Evolutionary conservation across 345 rosid species (phyloP).

Genomic region (Eucalyptus brandiana): DNA sequence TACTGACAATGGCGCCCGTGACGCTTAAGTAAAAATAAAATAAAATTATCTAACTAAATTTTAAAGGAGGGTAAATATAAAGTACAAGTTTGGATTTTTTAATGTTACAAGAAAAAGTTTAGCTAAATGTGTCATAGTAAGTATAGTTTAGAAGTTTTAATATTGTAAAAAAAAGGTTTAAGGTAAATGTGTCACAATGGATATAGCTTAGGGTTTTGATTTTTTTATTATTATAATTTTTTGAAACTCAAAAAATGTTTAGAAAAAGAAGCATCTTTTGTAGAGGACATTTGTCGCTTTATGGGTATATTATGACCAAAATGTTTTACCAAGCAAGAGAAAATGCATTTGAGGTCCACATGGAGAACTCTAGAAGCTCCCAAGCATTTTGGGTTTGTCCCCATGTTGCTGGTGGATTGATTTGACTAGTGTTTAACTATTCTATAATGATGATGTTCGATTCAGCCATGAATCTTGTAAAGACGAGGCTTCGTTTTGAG

Average conservation of each 20-base stretch:
- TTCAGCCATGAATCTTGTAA: background rate
- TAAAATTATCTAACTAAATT: no score
- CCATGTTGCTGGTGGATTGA: background rate
- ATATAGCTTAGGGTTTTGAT: no score
- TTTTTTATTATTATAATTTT: background rate
- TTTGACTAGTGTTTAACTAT: background rate
- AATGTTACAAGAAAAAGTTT: no score
- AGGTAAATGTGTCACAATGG: no score
- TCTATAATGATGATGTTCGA: background rate
- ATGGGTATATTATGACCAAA: background rate
- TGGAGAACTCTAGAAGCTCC: background rate
- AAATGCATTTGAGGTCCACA: background rate
- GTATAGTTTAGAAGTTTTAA: no score
- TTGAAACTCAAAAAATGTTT: background rate
- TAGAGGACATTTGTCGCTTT: background rate
- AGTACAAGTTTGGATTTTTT: background rate
- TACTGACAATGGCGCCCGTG: rapidly evolving
- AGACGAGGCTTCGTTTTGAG: background rate
- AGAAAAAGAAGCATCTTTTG: background rate
- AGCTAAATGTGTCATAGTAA: background rate
- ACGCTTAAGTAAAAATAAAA: background rate
- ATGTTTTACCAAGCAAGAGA: background rate
- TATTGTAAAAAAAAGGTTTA: no score
- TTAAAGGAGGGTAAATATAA: background rate
- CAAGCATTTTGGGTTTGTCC: background rate